phyloP scores from a whole-genome alignment of 495 filamentous ascomycete species.

The Friedmanniomyces endolithicus region DNA sequence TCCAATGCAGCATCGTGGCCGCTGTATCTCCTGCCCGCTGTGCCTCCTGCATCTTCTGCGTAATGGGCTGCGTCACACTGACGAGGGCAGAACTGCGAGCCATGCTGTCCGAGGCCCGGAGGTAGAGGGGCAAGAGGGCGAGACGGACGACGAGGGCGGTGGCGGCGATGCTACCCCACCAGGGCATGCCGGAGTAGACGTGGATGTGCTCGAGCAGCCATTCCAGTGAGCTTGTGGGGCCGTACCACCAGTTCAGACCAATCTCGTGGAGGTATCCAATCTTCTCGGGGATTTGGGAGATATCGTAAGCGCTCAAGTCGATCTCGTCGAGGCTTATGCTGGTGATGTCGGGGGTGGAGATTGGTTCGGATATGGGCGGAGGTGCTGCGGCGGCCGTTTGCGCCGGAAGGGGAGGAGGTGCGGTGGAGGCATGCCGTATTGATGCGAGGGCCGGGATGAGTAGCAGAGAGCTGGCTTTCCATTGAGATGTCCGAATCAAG shows the following conservation, averaged over 20 bases:
- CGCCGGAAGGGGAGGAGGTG: not conserved
- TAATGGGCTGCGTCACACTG: slow-evolving; percentile 37
- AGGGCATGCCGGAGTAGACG: slow-evolving; percentile 57
- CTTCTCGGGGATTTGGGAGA: slow-evolving; percentile 44
- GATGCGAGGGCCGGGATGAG: not conserved
- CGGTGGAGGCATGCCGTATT: slow-evolving; percentile 18
- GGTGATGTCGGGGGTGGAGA: slow-evolving; percentile 7
- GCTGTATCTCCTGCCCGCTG: slow-evolving; percentile 30
- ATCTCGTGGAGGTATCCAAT: slow-evolving; percentile 74
- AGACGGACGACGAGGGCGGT: slow-evolving; percentile 53
- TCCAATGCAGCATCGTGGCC: slow-evolving; percentile 31
- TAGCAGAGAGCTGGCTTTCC: not conserved
- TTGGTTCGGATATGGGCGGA: not conserved
- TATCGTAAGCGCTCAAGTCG: not conserved
- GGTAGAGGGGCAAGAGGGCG: slow-evolving; percentile 48
- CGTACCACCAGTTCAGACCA: slow-evolving; percentile 77
- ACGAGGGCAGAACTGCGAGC: slow-evolving; percentile 41
- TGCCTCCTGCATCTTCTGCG: slow-evolving; percentile 38
- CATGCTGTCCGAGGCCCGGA: slow-evolving; percentile 45
- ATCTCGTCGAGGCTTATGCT: slow-evolving; percentile 16
- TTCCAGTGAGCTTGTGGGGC: slow-evolving; percentile 56
- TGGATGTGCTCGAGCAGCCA: slow-evolving; percentile 71
- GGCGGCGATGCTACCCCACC: slow-evolving; percentile 63
- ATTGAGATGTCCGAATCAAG: not conserved
- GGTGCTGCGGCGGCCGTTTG: slow-evolving; percentile 1